Conservation (phyloP, 2,329 filamentous ascomycete species). For the Pseudogymnoascus sp. region DNA sequence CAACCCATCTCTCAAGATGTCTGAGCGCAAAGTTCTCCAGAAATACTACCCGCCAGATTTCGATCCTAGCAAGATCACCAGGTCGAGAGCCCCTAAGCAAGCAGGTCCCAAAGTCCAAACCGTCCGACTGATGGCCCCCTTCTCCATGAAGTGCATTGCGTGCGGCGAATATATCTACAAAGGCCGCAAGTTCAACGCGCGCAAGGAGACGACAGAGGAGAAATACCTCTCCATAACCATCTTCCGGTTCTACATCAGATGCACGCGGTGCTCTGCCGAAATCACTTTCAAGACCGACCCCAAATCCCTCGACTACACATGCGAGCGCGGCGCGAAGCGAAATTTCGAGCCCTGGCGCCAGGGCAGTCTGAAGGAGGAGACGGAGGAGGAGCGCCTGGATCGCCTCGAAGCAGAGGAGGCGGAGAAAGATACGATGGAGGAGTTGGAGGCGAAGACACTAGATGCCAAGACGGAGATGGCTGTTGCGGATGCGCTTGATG, state of each 20-base stretch:
- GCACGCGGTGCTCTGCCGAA: slow-evolving; percentile 76
- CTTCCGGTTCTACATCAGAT: slow-evolving; percentile 84
- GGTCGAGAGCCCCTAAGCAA: slow-evolving; percentile 61
- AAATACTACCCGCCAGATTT: slow-evolving; percentile 74
- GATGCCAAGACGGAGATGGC: slow-evolving; percentile 96
- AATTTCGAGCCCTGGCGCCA: slow-evolving; percentile 90
- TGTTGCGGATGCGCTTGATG: slow-evolving; percentile 89
- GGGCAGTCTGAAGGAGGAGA: slow-evolving; percentile 58
- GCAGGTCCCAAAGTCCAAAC: slow-evolving; percentile 75
- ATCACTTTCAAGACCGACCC: slow-evolving; percentile 95
- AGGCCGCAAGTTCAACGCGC: slow-evolving; percentile 89
- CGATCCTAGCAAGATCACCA: slow-evolving; percentile 73
- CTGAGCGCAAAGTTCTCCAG: slow-evolving; percentile 73
- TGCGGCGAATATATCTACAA: slow-evolving; percentile 84
- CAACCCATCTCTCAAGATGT: slow-evolving; percentile 47
- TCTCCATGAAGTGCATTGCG: slow-evolving; percentile 65
- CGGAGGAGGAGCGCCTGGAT: slow-evolving; percentile 79
- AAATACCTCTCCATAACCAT: slow-evolving; percentile 85
- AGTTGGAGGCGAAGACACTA: slow-evolving; percentile 85
- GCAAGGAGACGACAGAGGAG: slow-evolving; percentile 87
- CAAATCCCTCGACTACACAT: slow-evolving; percentile 85
- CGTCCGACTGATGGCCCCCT: slow-evolving; percentile 85
- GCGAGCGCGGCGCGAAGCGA: slow-evolving; percentile 72
- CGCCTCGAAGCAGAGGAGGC: slow-evolving; percentile 72
- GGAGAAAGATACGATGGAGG: slow-evolving; percentile 88